Base-by-base conservation (phyloP, 495 filamentous ascomycete genomes). In the Penicillium silybi region DNA sequence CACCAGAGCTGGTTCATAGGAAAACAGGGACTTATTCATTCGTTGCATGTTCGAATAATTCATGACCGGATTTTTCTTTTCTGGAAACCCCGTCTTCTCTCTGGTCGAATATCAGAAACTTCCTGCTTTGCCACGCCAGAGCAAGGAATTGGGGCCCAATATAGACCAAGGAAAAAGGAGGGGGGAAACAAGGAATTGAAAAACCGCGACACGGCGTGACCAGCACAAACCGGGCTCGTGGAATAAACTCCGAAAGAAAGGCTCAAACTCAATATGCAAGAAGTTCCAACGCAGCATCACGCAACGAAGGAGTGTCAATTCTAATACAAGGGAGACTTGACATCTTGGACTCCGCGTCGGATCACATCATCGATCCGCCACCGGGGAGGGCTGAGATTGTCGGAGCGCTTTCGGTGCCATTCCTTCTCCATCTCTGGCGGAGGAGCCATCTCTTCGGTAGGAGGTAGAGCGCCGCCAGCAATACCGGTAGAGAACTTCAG, bases 401-500 rank as follows among this genome's bases (percentile, higher is more conserved):
- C 75, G 18, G 58, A 53, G 48, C 64, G 73, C 53, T 72, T 68
- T 45, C 63, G 65, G 34, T 65, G 70, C 63, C 81, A 82, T 52
- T 81, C 77, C 74, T 82, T 83, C 62, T 86, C 84, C 67, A 84
- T 78, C 70, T 93, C 86, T 58, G 84, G 83, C 44, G 89, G 85
- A 4, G 79, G 78, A 2, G 79, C 78, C 57, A 85, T 74, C 6
- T 85, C 88, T 20, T 87, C 86, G 10, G 81, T 79, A 20, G 86
- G 69, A 10, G 91, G 86, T 47, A 87, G 75, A 11, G 86, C 83
- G 44, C 93, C 93, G 50, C 93, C 93, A 6, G 93, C 91, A 54
- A 97, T 80, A 52, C 93, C 93, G 16, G 88, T 95, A 2, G 90
- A 95, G 73, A 95, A 97, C 70, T 97, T 98, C 61, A 97, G 75